Percentiles rank a stretch among this genome's conserved stretches.
Conservation (phyloP, 768 basidiomycete genomes). For the Pholiota conissans region DNA sequence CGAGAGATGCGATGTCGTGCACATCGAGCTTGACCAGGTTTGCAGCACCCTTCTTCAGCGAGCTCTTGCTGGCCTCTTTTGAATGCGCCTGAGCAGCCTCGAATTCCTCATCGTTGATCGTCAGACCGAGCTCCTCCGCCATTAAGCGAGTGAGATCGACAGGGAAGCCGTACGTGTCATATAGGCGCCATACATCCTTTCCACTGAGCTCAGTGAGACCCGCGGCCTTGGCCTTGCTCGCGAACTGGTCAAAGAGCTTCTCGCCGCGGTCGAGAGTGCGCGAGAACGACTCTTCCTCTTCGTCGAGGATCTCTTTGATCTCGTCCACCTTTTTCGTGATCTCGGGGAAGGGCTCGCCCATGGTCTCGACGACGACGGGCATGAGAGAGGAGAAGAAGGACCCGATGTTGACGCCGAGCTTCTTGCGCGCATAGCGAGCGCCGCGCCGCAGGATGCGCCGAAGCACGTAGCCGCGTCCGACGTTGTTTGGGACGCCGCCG, state of each 20-base stretch:
- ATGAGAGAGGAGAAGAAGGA: constrained; percentile 93
- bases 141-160: constrained; percentile 95
- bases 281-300: constrained; percentile 97
- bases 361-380: constrained; percentile 85
- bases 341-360: constrained; percentile 92
- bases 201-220: constrained; percentile 73
- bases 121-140: constrained; percentile 90
- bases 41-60: constrained; percentile 64
- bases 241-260: constrained; percentile 91
- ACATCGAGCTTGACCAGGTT: constrained; percentile 91
- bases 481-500: constrained; percentile 94
- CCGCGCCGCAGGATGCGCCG: constrained; percentile 91
- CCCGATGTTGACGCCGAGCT: constrained; percentile 89
- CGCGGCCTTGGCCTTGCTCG: constrained; percentile 59
- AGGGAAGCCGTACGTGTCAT: constrained; percentile 98
- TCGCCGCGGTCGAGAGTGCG: constrained; percentile 97
- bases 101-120: constrained; percentile 86
- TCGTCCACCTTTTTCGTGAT: constrained; percentile 79
- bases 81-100: constrained; percentile 85
- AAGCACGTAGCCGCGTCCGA: constrained; percentile 96
- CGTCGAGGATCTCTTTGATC: constrained; percentile 93
- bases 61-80: constrained; percentile 89
- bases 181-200: constrained; percentile 94
- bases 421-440: constrained; percentile 94
- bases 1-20: constrained; percentile 87